A percentile compares a stretch with the other conserved stretches of the same genome.
Conservation (phyloP, 345 rosid species). For the Mercurialis annua region DNA sequence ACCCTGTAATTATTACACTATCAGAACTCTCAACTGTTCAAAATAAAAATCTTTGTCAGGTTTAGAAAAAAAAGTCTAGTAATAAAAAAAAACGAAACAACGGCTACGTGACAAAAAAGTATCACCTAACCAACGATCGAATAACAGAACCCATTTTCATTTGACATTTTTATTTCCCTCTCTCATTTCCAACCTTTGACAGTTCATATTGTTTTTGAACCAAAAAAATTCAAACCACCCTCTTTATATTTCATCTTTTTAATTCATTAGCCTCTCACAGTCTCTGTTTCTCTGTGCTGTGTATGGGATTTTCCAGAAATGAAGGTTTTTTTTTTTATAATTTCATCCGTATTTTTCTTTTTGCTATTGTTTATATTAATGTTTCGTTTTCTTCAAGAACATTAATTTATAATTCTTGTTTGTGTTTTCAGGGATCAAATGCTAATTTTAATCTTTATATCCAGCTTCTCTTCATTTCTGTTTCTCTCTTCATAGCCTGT, state of each 20-base stretch:
- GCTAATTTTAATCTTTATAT: background rate
- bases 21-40: too few relatives aligned
- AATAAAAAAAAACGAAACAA: too few relatives aligned
- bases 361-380: too few relatives aligned
- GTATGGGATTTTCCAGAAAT: slow-evolving; percentile 7
- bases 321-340: slow-evolving; percentile 12
- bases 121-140: too few relatives aligned
- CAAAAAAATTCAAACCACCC: background rate
- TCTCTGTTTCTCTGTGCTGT: background rate
- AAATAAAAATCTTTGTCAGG: too few relatives aligned
- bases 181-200: too few relatives aligned
- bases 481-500: slow-evolving; percentile 14
- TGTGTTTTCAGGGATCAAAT: slow-evolving; percentile 24
- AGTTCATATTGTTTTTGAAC: background rate
- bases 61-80: too few relatives aligned
- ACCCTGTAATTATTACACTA: too few relatives aligned
- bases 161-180: too few relatives aligned
- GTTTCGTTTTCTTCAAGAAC: background rate
- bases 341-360: background rate
- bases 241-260: background rate
- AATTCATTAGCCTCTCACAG: background rate
- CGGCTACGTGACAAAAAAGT: too few relatives aligned
- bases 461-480: slow-evolving; percentile 11
- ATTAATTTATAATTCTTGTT: background rate
- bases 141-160: too few relatives aligned